These are phyloP conservation scores for Paramarasmius palmivorus DNA, from an alignment of 1,284 basidiomycete genomes.

Conservation along the genomic window DNA sequence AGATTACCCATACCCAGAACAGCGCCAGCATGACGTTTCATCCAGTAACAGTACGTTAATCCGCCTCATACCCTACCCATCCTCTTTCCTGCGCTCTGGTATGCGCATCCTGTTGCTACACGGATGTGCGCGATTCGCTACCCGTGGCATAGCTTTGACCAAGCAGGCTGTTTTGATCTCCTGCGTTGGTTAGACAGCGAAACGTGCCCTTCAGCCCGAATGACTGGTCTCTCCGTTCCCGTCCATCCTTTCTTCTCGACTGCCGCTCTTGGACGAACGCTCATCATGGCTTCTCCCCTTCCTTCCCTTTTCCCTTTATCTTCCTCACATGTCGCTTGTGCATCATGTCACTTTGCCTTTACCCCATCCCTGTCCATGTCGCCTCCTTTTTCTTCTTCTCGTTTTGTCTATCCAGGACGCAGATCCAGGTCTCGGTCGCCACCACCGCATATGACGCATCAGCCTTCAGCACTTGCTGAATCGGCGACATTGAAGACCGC, in stretches of 20 bases:
- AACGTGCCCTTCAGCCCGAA: conserved; percentile 18
- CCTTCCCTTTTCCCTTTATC: conserved; percentile 24
- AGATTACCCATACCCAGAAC: no score
- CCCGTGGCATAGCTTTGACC: conserved; percentile 36
- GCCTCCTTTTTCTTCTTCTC: conserved; percentile 8
- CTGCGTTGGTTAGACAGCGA: not conserved
- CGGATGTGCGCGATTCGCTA: conserved; percentile 22
- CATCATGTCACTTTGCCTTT: conserved; percentile 29
- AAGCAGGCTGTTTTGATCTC: not conserved
- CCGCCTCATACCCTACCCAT: conserved; percentile 57
- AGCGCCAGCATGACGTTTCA: conserved; percentile 42
- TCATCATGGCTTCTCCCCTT: conserved; percentile 49
- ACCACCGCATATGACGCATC: not conserved
- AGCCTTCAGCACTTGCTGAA: not conserved
- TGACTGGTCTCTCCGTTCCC: conserved; percentile 26
- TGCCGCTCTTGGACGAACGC: conserved; percentile 48
- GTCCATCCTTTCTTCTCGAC: conserved; percentile 41
- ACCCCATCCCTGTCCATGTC: conserved; percentile 17
- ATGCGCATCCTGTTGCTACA: conserved; percentile 4
- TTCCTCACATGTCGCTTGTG: conserved; percentile 33
- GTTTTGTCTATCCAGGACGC: conserved; percentile 11
- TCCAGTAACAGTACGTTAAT: conserved; percentile 76
- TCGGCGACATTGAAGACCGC: not conserved
- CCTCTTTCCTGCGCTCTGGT: conserved; percentile 26
- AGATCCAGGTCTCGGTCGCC: conserved; percentile 17